phyloP scores from a whole-genome alignment of 2,329 filamentous ascomycete genomes.

The Neopestalotiopsis sp. region DNA sequence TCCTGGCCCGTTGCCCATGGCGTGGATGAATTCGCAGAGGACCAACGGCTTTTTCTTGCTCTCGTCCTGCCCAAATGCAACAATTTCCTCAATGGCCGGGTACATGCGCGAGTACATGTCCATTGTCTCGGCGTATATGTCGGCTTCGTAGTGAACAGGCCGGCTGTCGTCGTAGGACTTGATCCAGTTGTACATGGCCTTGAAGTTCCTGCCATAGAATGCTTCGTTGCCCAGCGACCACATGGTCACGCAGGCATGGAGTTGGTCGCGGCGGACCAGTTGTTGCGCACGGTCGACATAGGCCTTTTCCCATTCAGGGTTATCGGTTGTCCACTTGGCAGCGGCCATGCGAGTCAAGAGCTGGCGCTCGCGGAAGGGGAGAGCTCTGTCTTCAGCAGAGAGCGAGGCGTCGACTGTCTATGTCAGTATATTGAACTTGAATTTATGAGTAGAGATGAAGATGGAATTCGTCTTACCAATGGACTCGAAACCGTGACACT shows the following conservation, averaged over 20 bases:
- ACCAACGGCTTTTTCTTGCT: constrained; percentile 56
- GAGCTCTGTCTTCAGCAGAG: constrained; percentile 30
- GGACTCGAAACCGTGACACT: constrained; percentile 43
- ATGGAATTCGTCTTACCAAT: constrained; percentile 22
- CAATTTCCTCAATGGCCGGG: constrained; percentile 47
- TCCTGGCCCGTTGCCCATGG: constrained; percentile 73
- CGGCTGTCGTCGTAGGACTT: constrained; percentile 59
- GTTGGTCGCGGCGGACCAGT: constrained; percentile 67
- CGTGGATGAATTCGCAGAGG: constrained; percentile 55
- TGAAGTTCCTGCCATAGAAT: constrained; percentile 68
- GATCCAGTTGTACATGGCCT: constrained; percentile 66
- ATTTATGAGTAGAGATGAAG: not conserved
- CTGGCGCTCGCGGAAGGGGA: constrained; percentile 36
- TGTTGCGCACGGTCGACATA: constrained; percentile 70
- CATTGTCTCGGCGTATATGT: constrained; percentile 57
- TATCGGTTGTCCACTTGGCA: constrained; percentile 59
- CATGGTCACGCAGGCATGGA: constrained; percentile 67
- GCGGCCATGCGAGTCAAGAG: constrained; percentile 39
- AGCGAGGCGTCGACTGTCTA: constrained; percentile 33
- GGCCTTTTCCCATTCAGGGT: constrained; percentile 60
- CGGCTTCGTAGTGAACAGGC: constrained; percentile 66
- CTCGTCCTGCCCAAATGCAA: constrained; percentile 40
- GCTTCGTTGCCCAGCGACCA: constrained; percentile 74
- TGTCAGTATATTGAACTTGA: not conserved
- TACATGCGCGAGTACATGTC: constrained; percentile 71